Conservation (phyloP, 495 filamentous ascomycete species). For the Aspergillus carlsbadensis region DNA sequence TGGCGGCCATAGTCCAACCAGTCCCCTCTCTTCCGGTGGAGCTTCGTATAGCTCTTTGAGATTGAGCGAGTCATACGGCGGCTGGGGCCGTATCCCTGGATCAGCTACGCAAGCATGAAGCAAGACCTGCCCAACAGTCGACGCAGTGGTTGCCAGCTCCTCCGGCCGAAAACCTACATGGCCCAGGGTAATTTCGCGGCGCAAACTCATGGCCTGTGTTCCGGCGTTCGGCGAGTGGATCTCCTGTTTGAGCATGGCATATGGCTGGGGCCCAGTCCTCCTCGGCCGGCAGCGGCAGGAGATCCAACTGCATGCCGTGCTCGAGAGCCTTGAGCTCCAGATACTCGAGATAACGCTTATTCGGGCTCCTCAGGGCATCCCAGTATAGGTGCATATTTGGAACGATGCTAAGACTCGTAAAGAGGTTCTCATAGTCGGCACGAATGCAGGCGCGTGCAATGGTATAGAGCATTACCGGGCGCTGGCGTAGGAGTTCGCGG, state of each 20-base stretch:
- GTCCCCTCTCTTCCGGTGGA: background rate
- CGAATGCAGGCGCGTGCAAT: constrained; percentile 6
- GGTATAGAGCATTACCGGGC: background rate
- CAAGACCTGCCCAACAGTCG: background rate
- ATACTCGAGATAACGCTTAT: too few species aligned
- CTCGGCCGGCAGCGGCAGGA: too few species aligned
- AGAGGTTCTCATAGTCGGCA: background rate
- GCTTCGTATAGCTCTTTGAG: background rate
- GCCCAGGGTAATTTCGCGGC: background rate
- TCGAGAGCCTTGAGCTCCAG: too few species aligned
- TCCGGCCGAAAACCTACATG: constrained; percentile 2
- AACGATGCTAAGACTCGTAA: background rate
- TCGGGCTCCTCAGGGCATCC: too few species aligned
- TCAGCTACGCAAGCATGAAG: constrained; percentile 1
- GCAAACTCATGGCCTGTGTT: background rate
- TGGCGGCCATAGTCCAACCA: background rate
- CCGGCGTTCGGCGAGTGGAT: background rate
- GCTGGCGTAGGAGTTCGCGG: background rate
- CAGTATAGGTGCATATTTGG: too few species aligned
- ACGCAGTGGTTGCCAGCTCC: background rate
- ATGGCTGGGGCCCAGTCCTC: background rate
- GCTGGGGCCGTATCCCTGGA: background rate
- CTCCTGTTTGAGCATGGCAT: background rate
- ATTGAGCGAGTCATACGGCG: background rate
- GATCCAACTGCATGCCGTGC: too few species aligned